A percentile compares a stretch with the other conserved stretches of the same genome.
Evolutionary conservation across 2,329 filamentous ascomycete genomes (phyloP).

Genomic region (Cladosporium sp.): DNA sequence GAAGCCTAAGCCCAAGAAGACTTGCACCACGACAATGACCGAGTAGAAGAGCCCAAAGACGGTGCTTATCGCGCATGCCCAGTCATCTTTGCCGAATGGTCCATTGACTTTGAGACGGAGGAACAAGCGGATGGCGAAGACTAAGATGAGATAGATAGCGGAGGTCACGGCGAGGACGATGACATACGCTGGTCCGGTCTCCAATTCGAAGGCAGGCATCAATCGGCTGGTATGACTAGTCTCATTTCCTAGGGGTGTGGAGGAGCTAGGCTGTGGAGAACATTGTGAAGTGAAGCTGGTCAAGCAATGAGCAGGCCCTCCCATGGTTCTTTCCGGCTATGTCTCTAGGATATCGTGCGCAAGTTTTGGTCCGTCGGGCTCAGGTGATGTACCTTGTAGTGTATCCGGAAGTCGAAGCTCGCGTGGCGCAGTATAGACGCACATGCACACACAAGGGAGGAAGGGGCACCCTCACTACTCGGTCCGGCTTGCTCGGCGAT

Average conservation of each 20-base stretch:
- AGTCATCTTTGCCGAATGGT: constrained; percentile 25
- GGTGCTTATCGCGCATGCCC: constrained; percentile 21
- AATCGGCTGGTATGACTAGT: background rate
- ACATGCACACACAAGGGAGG: too few species aligned
- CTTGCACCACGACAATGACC: constrained; percentile 15
- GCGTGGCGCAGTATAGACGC: too few species aligned
- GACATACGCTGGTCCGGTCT: constrained; percentile 17
- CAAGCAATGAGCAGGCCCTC: background rate
- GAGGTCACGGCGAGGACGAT: constrained; percentile 20
- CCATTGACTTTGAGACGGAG: constrained; percentile 25
- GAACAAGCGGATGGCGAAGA: constrained; percentile 23
- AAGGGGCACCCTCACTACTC: too few species aligned
- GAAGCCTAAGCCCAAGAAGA: constrained; percentile 20
- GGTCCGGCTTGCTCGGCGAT: too few species aligned
- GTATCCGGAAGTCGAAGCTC: background rate
- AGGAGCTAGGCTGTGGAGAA: background rate
- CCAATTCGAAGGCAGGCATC: constrained; percentile 21
- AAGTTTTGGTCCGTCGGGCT: background rate
- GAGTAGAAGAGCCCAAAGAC: constrained; percentile 18
- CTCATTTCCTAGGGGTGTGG: too few species aligned
- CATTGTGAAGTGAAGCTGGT: background rate
- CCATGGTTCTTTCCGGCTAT: too few species aligned
- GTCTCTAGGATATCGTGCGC: too few species aligned
- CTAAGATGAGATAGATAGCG: constrained; percentile 20
- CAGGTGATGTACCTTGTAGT: background rate